A percentile compares a stretch with the other conserved stretches of the same genome.
Evolutionary conservation across 139 green algal genomes (phyloP).

Genomic region (Coelastrella sp.): DNA sequence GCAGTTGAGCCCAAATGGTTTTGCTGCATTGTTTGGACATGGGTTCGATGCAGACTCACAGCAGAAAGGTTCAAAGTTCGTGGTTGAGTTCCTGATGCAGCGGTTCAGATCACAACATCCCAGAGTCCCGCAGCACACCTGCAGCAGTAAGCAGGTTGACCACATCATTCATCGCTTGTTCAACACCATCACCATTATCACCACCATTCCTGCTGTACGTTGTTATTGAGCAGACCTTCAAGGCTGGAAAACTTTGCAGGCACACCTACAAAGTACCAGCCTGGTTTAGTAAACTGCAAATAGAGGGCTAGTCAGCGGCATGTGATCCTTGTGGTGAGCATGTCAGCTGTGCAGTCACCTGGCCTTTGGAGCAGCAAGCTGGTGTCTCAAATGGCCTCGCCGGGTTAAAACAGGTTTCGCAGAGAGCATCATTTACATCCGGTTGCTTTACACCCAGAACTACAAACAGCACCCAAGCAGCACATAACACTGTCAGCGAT

Average conservation of each 20-base stretch:
- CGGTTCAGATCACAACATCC: slow-evolving; percentile 1
- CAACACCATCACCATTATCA: background rate
- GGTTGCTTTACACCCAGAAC: background rate
- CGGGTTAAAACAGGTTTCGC: background rate
- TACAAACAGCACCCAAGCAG: slow-evolving; percentile 28
- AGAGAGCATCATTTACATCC: background rate
- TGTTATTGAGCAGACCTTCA: too few relatives aligned
- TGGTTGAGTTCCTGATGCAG: slow-evolving; percentile 33
- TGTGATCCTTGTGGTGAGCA: background rate
- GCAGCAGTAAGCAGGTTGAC: background rate
- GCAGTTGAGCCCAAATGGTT: background rate
- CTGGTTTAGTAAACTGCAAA: background rate
- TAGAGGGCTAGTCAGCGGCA: background rate
- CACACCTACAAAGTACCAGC: background rate
- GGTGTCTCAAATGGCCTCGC: background rate
- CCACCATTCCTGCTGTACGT: background rate
- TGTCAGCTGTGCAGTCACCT: background rate
- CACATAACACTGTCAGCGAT: too few relatives aligned
- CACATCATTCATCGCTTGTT: too few relatives aligned
- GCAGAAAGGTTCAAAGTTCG: background rate
- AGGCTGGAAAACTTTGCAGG: too few relatives aligned
- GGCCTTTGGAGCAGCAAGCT: slow-evolving; percentile 5
- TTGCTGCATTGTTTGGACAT: background rate
- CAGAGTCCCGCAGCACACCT: slow-evolving; percentile 13
- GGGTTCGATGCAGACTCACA: background rate